A percentile compares a stretch with the other conserved stretches of the same genome.
These are phyloP conservation scores for Boechera divaricarpa DNA, from an alignment of 345 rosid genomes.

Conservation along the genomic window DNA sequence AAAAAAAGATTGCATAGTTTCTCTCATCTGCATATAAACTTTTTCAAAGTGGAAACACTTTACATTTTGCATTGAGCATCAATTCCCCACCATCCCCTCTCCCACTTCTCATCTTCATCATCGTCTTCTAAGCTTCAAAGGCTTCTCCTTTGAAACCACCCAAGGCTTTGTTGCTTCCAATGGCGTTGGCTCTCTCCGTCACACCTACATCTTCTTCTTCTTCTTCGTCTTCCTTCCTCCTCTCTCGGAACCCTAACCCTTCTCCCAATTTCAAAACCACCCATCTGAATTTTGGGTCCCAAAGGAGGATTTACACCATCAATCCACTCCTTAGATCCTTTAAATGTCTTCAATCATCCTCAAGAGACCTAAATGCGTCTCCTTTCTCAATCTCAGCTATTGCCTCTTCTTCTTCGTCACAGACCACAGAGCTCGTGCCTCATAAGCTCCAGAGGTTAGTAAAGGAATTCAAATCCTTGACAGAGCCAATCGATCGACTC, in stretches of 20 bases:
- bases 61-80: neutral
- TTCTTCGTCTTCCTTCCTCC: conserved; percentile 25
- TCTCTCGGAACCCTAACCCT: conserved; percentile 40
- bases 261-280: conserved; percentile 38
- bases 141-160: no score
- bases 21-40: no score
- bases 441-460: conserved; percentile 57
- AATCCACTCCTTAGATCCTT: conserved; percentile 43
- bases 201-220: conserved; percentile 40
- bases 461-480: conserved; percentile 67
- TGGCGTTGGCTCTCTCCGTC: conserved; percentile 46
- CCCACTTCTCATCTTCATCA: conserved; percentile 35
- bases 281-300: conserved; percentile 38
- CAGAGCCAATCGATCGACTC: conserved; percentile 67
- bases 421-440: conserved; percentile 54
- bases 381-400: conserved; percentile 64
- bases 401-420: conserved; percentile 50
- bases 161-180: conserved; percentile 17
- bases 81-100: conserved; percentile 14
- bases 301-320: conserved; percentile 29
- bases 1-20: no score
- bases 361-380: conserved; percentile 30
- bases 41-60: no score
- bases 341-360: conserved; percentile 49
- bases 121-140: neutral